Percentiles rank a stretch among this genome's conserved stretches.
Evolutionary conservation across 176 grass and related monocot species (phyloP).

Genomic region (Bolboschoenus planiculmis): DNA sequence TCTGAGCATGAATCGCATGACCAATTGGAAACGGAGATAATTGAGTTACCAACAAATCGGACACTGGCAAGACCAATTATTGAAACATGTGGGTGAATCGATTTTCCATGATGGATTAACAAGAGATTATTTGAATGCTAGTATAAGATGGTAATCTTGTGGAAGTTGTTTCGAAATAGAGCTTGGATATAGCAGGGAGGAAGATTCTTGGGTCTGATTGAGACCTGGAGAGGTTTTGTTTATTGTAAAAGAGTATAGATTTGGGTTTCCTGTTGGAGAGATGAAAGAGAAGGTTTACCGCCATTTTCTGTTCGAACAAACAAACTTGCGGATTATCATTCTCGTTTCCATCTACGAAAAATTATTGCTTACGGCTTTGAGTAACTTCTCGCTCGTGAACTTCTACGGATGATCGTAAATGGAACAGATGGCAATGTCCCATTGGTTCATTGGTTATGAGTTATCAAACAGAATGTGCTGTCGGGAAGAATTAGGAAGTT

Average conservation of each 20-base stretch:
- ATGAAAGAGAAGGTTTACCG: background rate
- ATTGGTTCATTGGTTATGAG: background rate
- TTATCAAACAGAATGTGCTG: background rate
- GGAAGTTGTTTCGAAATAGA: too few relatives aligned
- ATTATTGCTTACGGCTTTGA: background rate
- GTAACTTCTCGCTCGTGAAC: background rate
- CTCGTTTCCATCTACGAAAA: background rate
- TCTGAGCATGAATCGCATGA: background rate
- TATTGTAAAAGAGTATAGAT: background rate
- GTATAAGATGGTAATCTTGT: background rate
- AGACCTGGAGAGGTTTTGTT: background rate
- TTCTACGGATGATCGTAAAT: background rate
- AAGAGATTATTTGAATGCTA: slow-evolving; percentile 10
- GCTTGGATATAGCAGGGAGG: too few relatives aligned
- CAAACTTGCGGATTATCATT: background rate
- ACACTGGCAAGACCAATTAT: too few relatives aligned
- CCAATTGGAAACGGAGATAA: slow-evolving; percentile 23
- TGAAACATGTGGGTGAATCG: slow-evolving; percentile 20
- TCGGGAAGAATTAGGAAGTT: background rate
- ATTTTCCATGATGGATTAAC: background rate
- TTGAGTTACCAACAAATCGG: too few relatives aligned
- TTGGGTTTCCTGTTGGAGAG: background rate
- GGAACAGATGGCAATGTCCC: background rate
- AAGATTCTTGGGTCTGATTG: background rate
- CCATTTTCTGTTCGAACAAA: background rate